These are phyloP conservation scores for Austroboletus novae-zelandiae DNA, from an alignment of 1,284 basidiomycete genomes.

Conservation along the genomic window DNA sequence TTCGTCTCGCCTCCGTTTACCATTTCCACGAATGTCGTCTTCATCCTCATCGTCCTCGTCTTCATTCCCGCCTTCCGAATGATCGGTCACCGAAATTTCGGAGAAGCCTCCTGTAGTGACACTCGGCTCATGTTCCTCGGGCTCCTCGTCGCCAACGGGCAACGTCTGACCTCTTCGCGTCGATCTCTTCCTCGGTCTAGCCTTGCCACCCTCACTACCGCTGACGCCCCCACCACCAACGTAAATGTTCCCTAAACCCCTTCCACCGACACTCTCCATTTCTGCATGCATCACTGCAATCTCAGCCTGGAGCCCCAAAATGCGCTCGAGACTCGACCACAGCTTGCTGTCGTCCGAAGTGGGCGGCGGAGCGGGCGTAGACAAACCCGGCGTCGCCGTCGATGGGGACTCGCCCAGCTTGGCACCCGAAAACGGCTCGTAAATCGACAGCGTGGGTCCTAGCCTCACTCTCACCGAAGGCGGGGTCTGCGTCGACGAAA, in stretches of 20 bases:
- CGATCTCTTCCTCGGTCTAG: constrained; percentile 10
- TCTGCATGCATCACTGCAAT: constrained; percentile 68
- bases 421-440: constrained; percentile 27
- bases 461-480: constrained; percentile 1
- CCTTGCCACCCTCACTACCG: constrained; percentile 2
- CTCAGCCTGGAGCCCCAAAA: constrained; percentile 66
- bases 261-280: constrained; percentile 59
- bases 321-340: constrained; percentile 64
- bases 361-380: constrained; percentile 6
- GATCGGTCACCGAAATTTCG: constrained; percentile 23
- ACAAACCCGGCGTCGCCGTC: constrained; percentile 2
- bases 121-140: constrained; percentile 18
- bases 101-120: constrained; percentile 3
- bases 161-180: constrained; percentile 23
- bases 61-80: constrained; percentile 34
- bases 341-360: constrained; percentile 40
- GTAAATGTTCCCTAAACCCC: constrained; percentile 28
- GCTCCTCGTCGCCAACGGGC: constrained; percentile 27
- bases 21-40: constrained; percentile 38
- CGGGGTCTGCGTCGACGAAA: constrained; percentile 5
- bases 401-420: constrained; percentile 22
- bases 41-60: constrained; percentile 50
- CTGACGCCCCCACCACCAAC: constrained; percentile 1
- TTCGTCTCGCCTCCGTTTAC: constrained; percentile 50
- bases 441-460: constrained; percentile 19